These are phyloP conservation scores for Decorospora gaudefroyi DNA, from an alignment of 2,329 filamentous ascomycete genomes.

Conservation along the genomic window DNA sequence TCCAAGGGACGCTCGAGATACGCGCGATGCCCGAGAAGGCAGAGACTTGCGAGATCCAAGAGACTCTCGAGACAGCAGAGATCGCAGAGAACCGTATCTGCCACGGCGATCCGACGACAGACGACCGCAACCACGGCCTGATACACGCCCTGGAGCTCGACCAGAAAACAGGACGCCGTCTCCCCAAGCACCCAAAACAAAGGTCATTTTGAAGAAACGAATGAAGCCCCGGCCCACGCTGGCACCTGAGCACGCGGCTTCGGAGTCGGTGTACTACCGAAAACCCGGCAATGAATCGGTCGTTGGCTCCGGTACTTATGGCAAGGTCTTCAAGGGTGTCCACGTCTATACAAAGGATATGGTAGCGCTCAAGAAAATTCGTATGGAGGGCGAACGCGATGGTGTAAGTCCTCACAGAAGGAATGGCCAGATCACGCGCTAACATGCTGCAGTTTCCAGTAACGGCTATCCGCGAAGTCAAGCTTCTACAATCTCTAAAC, in stretches of 20 bases:
- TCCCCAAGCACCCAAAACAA: slow-evolving; percentile 53
- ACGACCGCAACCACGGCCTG: slow-evolving; percentile 29
- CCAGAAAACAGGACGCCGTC: slow-evolving; percentile 45
- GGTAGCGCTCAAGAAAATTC: slow-evolving; percentile 86
- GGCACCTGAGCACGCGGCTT: slow-evolving; percentile 71
- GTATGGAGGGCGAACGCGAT: slow-evolving; percentile 91
- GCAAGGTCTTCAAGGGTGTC: slow-evolving; percentile 91
- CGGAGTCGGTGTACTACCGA: slow-evolving; percentile 89
- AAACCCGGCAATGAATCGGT: slow-evolving; percentile 98
- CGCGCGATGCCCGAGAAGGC: slow-evolving; percentile 29
- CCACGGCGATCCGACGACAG: slow-evolving; percentile 35
- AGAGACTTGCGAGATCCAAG: slow-evolving; percentile 23
- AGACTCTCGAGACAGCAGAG: slow-evolving; percentile 31
- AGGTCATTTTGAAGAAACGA: slow-evolving; percentile 68
- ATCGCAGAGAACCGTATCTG: slow-evolving; percentile 38
- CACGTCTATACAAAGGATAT: slow-evolving; percentile 87
- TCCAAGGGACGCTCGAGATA: slow-evolving; percentile 17
- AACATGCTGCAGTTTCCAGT: slow-evolving; percentile 68
- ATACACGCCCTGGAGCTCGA: slow-evolving; percentile 45
- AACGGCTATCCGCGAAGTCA: slow-evolving; percentile 88
- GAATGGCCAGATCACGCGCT: slow-evolving; percentile 20
- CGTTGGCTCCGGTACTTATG: slow-evolving; percentile 92
- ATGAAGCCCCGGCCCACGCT: slow-evolving; percentile 73
- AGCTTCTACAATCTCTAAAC: slow-evolving; percentile 82
- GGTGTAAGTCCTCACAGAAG: slow-evolving; percentile 55